A percentile compares a stretch with the other conserved stretches of the same genome.
phyloP scores from a whole-genome alignment of 139 green algal genomes.

The Auxenochlorella protothecoides region DNA sequence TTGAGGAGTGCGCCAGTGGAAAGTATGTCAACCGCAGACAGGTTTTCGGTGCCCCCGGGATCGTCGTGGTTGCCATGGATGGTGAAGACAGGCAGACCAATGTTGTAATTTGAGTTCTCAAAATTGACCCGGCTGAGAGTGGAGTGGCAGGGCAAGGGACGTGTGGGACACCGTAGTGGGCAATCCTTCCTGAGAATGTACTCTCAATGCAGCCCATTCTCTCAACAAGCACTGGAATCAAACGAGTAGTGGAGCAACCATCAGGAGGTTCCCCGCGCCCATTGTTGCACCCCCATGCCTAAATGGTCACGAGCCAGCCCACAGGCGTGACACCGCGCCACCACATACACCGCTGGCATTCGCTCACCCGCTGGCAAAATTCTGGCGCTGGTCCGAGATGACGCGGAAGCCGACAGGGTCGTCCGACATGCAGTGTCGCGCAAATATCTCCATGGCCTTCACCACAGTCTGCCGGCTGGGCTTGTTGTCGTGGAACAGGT shows the following conservation, averaged over 20 bases:
- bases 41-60: conserved; percentile 73
- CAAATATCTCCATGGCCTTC: conserved; percentile 71
- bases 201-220: too few species aligned
- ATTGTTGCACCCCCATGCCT: too few species aligned
- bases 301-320: too few species aligned
- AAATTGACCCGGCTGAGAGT: conserved; percentile 72
- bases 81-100: conserved; percentile 91
- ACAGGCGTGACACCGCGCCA: too few species aligned
- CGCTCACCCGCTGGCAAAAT: conserved; percentile 68
- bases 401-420: conserved; percentile 60
- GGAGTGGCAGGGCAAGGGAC: background rate
- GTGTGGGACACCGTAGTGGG: background rate
- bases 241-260: too few species aligned
- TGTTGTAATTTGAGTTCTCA: conserved; percentile 80
- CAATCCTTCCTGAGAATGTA: background rate
- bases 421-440: conserved; percentile 70
- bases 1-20: conserved; percentile 79
- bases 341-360: too few species aligned
- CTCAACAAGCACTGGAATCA: background rate
- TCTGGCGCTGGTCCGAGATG: conserved; percentile 64
- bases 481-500: conserved; percentile 98
- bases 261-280: too few species aligned
- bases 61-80: conserved; percentile 99
- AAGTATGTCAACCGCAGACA: conserved; percentile 90
- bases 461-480: conserved; percentile 70